Base-by-base conservation (phyloP, 352 stramenopile species). In the Globisporangium irregulare region DNA sequence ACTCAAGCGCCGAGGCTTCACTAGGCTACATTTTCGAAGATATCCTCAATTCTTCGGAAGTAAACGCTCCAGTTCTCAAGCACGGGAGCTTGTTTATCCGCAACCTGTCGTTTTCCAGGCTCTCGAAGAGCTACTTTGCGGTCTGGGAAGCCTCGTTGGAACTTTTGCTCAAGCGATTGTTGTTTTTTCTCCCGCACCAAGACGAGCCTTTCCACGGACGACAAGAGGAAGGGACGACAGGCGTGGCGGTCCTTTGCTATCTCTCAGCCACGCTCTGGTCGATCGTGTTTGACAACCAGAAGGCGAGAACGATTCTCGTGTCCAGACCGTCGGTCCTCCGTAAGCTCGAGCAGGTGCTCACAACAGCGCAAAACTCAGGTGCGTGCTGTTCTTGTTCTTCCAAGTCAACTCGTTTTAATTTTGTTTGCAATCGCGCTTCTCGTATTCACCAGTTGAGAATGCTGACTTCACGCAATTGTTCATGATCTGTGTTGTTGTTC, bases 221-320 rank as follows among this genome's bases (percentile, higher is more conserved):
- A 51, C 43, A 51, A 0, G 22, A 55, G 3, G 9, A 46, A 51
- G 1, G n/a, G 55, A 7, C 25, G 43, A 48, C 32, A 22, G 34
- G 0, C 20, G 1, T 41, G 10, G 5, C 66, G 3, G 29, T 62
- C 5, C 32, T 50, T 22, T 22, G 41, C 25, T 59, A 60, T 34
- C 58, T 90, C 2, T 80, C 81, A 3, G 71, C 73, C 1, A 66
- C 84, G 36, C 73, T 92, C 2, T 79, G 81, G 74, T 79, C 80
- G 12, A 69, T 91, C 46, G 70, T 89, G 25, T 87, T 80, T 38
- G 84, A 92, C 73, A 89, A 89, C 64, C 82, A 91, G 43, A 82
- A 86, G 55, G 79, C 83, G 1, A 73, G 81, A 12, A 73, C 84
- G 1, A 56, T 83, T 32, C 34, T 92, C 8, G 58, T 81, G 20